Evolutionary conservation across 306 rosid species (phyloP).

Genomic region (Casuarina equisetifolia): DNA sequence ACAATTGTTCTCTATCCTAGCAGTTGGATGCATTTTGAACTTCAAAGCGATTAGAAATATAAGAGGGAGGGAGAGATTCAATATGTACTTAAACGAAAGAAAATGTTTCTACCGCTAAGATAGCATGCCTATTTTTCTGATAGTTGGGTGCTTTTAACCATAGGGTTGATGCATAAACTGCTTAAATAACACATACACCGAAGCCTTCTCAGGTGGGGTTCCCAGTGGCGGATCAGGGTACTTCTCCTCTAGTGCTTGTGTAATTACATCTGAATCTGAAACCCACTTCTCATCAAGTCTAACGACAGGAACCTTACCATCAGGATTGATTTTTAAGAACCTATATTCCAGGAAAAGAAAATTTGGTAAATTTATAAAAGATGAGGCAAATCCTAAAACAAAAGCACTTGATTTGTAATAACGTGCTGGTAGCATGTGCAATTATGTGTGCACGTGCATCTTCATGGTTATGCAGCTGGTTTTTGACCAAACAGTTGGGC

Average conservation of each 20-base stretch:
- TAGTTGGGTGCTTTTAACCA: constrained; percentile 16
- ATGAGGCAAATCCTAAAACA: background rate
- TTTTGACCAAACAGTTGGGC: constrained; percentile 1
- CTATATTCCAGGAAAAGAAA: constrained; percentile 39
- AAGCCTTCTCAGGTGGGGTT: constrained; percentile 76
- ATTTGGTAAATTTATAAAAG: background rate
- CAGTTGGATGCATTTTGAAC: background rate
- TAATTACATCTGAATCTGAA: constrained; percentile 83
- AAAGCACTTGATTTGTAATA: background rate
- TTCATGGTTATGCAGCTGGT: background rate
- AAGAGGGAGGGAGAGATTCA: background rate
- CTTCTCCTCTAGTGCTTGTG: constrained; percentile 77
- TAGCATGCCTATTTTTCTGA: background rate
- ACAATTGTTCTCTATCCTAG: background rate
- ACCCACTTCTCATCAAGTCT: constrained; percentile 84
- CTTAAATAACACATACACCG: constrained; percentile 54
- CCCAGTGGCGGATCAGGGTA: constrained; percentile 84
- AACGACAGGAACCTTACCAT: constrained; percentile 84
- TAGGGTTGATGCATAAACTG: constrained; percentile 8
- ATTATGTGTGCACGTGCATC: background rate
- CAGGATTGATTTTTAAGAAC: constrained; percentile 71
- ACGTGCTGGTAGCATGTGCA: background rate
- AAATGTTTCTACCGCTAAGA: background rate
- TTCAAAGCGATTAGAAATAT: background rate
- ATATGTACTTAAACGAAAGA: background rate